These are phyloP conservation scores for Leishmania arabica DNA, from an alignment of 208 protist species.

Conservation along the genomic window DNA sequence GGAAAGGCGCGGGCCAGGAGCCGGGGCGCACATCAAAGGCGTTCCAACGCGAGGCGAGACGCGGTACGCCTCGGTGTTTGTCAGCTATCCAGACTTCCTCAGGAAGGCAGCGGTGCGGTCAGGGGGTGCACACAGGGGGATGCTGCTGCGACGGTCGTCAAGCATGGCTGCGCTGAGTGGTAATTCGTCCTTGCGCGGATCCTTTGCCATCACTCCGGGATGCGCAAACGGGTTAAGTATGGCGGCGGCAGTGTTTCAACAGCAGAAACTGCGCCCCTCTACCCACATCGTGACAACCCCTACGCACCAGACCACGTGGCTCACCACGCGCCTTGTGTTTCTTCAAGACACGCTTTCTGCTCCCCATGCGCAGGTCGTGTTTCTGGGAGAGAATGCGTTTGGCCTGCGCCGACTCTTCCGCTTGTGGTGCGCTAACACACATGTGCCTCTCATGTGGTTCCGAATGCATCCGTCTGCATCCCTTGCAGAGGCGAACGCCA, in stretches of 20 bases:
- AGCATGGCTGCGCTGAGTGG: conserved; percentile 6
- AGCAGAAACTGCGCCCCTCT: background rate
- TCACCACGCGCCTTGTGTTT: conserved; percentile 34
- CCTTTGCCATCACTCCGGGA: background rate
- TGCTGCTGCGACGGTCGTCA: conserved; percentile 12
- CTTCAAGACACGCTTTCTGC: conserved; percentile 31
- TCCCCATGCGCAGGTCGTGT: conserved; percentile 42
- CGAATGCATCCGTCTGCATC: conserved; percentile 28
- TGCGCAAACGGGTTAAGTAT: background rate
- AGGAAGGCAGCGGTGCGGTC: conserved; percentile 18
- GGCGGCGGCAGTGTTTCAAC: background rate
- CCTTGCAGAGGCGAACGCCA: conserved; percentile 13
- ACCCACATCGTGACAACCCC: conserved; percentile 3
- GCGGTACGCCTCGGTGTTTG: conserved; percentile 15
- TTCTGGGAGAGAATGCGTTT: conserved; percentile 52
- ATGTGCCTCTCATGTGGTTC: conserved; percentile 57
- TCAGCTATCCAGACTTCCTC: conserved; percentile 29
- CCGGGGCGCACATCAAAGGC: conserved; percentile 4
- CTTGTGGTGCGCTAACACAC: conserved; percentile 52
- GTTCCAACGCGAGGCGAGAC: conserved; percentile 12
- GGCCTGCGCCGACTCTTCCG: conserved; percentile 60
- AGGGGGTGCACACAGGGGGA: conserved; percentile 17
- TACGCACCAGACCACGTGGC: conserved; percentile 66
- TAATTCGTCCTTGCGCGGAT: conserved; percentile 16
- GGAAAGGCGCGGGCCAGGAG: conserved; percentile 2